Conservation (phyloP, 2,329 filamentous ascomycete species). For the Epichloe sibirici region DNA sequence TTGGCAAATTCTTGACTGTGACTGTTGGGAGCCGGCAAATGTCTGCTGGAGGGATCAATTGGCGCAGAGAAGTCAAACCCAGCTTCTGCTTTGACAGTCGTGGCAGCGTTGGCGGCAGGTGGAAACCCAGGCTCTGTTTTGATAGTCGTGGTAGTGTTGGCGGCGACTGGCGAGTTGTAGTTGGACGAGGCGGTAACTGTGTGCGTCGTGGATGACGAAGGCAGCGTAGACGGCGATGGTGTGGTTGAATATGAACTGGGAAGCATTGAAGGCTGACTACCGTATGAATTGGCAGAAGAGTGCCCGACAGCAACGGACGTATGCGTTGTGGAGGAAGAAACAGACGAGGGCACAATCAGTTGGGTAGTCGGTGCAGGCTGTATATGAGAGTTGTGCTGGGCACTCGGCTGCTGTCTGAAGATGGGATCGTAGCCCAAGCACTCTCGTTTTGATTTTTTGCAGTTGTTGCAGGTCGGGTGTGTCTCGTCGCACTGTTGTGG, state of each 20-base stretch:
- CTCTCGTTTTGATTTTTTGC: slow-evolving; percentile 78
- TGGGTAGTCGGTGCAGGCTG: slow-evolving; percentile 21
- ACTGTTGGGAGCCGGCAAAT: slow-evolving; percentile 1
- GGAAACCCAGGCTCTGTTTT: slow-evolving; percentile 25
- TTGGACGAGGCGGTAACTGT: slow-evolving; percentile 16
- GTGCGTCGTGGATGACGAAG: slow-evolving; percentile 12
- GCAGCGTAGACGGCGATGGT: slow-evolving; percentile 20
- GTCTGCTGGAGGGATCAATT: slow-evolving; percentile 45
- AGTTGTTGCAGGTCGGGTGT: slow-evolving; percentile 84
- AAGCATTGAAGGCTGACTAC: slow-evolving; percentile 31
- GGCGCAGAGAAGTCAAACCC: slow-evolving; percentile 37
- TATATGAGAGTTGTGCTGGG: slow-evolving; percentile 55
- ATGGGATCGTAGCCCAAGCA: slow-evolving; percentile 80
- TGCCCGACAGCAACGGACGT: slow-evolving; percentile 14
- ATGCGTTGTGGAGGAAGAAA: slow-evolving; percentile 10
- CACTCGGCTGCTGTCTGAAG: slow-evolving; percentile 62
- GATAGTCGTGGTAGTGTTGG: slow-evolving; percentile 16
- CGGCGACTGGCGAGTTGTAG: slow-evolving; percentile 22
- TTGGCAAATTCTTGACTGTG: slow-evolving; percentile 2
- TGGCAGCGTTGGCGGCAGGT: slow-evolving; percentile 27
- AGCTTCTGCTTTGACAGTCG: slow-evolving; percentile 31
- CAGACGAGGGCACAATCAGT: slow-evolving; percentile 22
- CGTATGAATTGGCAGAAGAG: slow-evolving; percentile 28
- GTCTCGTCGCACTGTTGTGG: slow-evolving; percentile 76
- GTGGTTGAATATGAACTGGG: slow-evolving; percentile 27